phyloP scores from a whole-genome alignment of 371 early-diverging fungal species.

The Umbelopsis sp. region DNA sequence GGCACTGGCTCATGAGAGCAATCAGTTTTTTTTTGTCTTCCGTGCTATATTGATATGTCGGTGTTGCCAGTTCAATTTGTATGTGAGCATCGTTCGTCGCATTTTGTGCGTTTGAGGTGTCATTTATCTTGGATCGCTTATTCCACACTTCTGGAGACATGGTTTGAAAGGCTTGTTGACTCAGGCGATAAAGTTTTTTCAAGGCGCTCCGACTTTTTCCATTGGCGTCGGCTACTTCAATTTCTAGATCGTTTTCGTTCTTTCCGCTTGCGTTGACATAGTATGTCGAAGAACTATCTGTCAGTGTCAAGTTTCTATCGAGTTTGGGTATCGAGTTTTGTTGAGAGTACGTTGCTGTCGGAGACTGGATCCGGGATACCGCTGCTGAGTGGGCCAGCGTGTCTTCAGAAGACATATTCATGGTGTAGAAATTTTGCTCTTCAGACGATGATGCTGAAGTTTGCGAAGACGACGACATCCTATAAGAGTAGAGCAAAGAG shows the following conservation, averaged over 20 bases:
- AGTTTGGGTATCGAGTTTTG: not conserved
- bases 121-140: not conserved
- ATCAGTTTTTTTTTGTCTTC: conserved; percentile 41
- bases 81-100: not conserved
- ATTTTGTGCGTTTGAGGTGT: not conserved
- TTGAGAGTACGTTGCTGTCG: not conserved
- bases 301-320: not conserved
- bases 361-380: not conserved
- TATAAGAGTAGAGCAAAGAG: not conserved
- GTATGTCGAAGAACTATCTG: not conserved
- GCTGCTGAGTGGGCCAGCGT: not conserved
- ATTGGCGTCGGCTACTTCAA: not conserved
- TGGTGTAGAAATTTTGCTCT: not conserved
- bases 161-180: not conserved
- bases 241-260: not conserved
- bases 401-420: conserved; percentile 9
- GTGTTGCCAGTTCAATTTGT: not conserved
- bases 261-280: too few relatives aligned
- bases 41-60: not conserved
- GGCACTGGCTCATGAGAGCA: conserved; percentile 35
- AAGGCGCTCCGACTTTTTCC: not conserved
- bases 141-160: not conserved
- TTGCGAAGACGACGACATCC: not conserved
- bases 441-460: not conserved
- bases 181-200: not conserved